Percentiles rank a stretch among this genome's conserved stretches.
These are phyloP conservation scores for Tulasnella sp. DNA, from an alignment of 768 basidiomycete species.

Conservation along the genomic window DNA sequence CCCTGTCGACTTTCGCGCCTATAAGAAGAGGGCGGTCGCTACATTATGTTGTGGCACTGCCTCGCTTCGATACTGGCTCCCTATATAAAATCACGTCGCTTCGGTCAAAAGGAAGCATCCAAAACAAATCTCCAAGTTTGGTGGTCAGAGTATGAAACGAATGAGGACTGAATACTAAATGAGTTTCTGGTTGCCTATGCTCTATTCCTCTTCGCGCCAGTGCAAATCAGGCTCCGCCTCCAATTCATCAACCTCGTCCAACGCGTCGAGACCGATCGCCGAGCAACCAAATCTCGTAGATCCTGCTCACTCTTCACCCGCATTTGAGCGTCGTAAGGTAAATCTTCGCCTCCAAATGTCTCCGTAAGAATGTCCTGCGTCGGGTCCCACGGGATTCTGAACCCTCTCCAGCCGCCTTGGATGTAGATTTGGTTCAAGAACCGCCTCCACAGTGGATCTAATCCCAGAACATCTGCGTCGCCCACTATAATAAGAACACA, in stretches of 20 bases:
- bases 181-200: too few relatives aligned
- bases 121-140: background rate
- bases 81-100: background rate
- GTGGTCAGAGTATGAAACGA: background rate
- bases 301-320: constrained; percentile 23
- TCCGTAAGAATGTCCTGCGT: background rate
- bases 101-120: background rate
- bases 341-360: background rate
- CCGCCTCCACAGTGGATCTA: too few relatives aligned
- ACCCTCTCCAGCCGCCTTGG: too few relatives aligned
- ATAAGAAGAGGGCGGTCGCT: background rate
- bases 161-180: too few relatives aligned
- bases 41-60: background rate
- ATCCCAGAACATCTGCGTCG: too few relatives aligned
- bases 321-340: background rate
- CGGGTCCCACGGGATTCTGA: background rate
- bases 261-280: constrained; percentile 12
- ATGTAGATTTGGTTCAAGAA: too few relatives aligned
- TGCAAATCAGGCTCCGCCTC: constrained; percentile 49
- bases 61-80: background rate
- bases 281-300: constrained; percentile 28
- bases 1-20: background rate
- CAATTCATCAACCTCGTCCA: constrained; percentile 19
- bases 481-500: too few relatives aligned
- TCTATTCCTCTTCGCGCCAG: constrained; percentile 47